Percentiles rank a stretch among this genome's conserved stretches.
phyloP scores from a whole-genome alignment of 208 protist species.

The Leptomonas seymouri region DNA sequence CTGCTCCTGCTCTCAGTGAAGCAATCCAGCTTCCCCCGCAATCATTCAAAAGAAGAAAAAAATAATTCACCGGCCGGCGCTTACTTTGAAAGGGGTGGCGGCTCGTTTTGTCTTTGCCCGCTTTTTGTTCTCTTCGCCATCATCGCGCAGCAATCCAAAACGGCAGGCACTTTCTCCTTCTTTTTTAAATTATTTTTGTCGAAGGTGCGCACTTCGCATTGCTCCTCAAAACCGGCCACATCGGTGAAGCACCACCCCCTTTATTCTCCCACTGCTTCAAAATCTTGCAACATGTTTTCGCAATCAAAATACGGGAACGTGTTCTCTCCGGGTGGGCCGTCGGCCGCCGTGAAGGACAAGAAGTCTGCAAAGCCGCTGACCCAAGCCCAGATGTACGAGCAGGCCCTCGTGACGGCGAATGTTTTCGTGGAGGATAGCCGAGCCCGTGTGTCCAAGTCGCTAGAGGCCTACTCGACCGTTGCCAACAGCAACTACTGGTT shows the following conservation, averaged over 20 bases:
- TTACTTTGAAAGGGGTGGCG: too few relatives aligned
- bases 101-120: background rate
- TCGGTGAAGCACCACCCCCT: background rate
- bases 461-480: constrained; percentile 64
- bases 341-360: constrained; percentile 6
- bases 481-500: constrained; percentile 81
- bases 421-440: constrained; percentile 82
- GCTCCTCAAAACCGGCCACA: too few relatives aligned
- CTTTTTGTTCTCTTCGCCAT: constrained; percentile 6
- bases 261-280: background rate
- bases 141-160: too few relatives aligned
- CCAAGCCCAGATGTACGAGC: constrained; percentile 65
- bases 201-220: too few relatives aligned
- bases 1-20: too few relatives aligned
- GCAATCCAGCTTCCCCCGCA: background rate
- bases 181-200: too few relatives aligned
- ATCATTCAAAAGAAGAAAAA: constrained; percentile 4
- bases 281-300: constrained; percentile 40
- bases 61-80: too few relatives aligned
- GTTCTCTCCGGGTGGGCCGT: constrained; percentile 5
- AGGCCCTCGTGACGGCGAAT: constrained; percentile 67
- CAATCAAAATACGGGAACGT: constrained; percentile 20
- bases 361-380: constrained; percentile 46
- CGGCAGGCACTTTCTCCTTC: too few relatives aligned
- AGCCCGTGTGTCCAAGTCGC: constrained; percentile 46